Percentiles rank a stretch among this genome's conserved stretches.
Evolutionary conservation across 768 basidiomycete genomes (phyloP).

Genomic region (Auriscalpium microsporum): DNA sequence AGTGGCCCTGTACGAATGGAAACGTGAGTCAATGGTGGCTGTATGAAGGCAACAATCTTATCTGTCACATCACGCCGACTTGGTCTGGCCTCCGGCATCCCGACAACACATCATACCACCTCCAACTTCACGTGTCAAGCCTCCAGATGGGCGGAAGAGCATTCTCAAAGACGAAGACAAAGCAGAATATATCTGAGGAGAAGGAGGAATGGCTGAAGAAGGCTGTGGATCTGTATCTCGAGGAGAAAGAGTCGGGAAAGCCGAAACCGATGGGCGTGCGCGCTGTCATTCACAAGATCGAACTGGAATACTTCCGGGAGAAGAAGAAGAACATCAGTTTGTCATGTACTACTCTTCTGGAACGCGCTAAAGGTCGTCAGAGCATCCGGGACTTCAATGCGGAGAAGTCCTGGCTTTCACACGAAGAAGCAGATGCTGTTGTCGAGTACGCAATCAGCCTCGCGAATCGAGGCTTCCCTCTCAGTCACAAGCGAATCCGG

Average conservation of each 20-base stretch:
- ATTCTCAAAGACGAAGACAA: background rate
- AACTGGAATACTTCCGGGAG: background rate
- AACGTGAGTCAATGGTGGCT: too few species aligned
- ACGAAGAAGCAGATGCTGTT: conserved; percentile 23
- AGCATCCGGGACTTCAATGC: conserved; percentile 21
- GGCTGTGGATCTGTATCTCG: background rate
- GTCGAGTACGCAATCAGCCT: conserved; percentile 22
- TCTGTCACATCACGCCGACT: too few species aligned
- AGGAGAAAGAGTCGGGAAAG: background rate
- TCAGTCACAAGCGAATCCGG: conserved; percentile 24
- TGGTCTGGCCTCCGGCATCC: too few species aligned
- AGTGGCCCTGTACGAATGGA: too few species aligned
- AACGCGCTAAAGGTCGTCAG: conserved; percentile 14
- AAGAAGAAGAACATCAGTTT: conserved; percentile 13
- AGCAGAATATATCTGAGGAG: background rate
- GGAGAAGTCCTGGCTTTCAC: conserved; percentile 22
- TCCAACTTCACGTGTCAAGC: background rate
- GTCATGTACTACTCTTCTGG: conserved; percentile 12
- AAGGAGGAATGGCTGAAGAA: conserved; percentile 2
- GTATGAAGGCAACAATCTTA: too few species aligned
- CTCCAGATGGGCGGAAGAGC: conserved; percentile 3
- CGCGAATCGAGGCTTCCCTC: conserved; percentile 28
- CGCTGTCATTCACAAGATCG: background rate
- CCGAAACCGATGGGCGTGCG: background rate
- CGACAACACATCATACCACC: background rate